These are phyloP conservation scores for Sporothrix variecibatus DNA, from an alignment of 2,329 filamentous ascomycete species.

Conservation along the genomic window DNA sequence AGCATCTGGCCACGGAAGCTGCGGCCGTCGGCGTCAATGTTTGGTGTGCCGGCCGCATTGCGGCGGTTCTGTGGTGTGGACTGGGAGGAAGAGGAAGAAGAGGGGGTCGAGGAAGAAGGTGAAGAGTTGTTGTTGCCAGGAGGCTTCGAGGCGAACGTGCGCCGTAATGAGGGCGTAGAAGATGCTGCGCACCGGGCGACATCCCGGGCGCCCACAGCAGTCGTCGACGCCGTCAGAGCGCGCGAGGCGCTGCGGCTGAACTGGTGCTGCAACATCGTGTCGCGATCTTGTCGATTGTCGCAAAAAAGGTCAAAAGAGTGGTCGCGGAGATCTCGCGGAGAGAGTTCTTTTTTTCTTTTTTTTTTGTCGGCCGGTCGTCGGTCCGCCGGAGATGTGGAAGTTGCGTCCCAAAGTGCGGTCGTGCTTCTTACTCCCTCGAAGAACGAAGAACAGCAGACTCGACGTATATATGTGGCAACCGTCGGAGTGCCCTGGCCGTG, in stretches of 20 bases:
- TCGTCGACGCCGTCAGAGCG: neutral
- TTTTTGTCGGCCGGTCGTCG: neutral
- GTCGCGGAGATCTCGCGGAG: conserved; percentile 10
- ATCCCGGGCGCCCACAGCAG: neutral
- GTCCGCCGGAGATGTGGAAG: neutral
- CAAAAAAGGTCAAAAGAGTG: neutral
- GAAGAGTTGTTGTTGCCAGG: conserved; percentile 13
- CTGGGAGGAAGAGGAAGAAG: neutral
- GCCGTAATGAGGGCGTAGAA: neutral
- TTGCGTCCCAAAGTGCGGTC: neutral
- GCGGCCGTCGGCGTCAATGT: conserved; percentile 29
- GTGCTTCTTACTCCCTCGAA: neutral
- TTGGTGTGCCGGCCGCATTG: neutral
- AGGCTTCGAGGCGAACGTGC: conserved; percentile 29
- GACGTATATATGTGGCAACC: neutral
- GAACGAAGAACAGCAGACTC: neutral
- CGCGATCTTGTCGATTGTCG: neutral
- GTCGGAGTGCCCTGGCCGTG: neutral
- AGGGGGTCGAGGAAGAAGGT: neutral
- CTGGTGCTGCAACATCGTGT: conserved; percentile 22
- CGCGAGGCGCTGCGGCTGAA: conserved; percentile 21
- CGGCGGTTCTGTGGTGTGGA: neutral
- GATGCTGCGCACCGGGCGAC: neutral
- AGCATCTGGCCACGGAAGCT: conserved; percentile 58
- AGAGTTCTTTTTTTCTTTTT: neutral